Evolutionary conservation across 129 eudicot genomes (phyloP).

Genomic region (Apium graveolens): DNA sequence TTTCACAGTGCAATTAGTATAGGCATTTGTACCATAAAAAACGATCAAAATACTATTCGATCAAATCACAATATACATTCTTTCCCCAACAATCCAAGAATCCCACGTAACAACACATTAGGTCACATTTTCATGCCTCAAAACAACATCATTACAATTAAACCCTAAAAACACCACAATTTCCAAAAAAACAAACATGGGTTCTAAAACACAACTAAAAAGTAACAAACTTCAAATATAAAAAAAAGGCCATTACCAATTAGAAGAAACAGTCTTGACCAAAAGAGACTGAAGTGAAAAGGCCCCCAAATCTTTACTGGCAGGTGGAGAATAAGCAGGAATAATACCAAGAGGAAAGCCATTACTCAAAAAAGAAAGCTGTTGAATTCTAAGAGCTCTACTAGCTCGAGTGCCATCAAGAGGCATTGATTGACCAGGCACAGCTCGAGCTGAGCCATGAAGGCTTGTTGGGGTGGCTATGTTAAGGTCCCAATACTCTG

Average conservation of each 20-base stretch:
- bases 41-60: neutral
- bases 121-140: neutral
- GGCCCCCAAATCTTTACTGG: conserved; percentile 44
- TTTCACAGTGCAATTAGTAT: neutral
- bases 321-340: conserved; percentile 54
- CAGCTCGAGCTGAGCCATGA: conserved; percentile 44
- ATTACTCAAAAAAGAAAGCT: conserved; percentile 35
- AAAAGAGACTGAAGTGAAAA: conserved; percentile 54
- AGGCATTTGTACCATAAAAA: too few relatives aligned
- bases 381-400: conserved; percentile 49
- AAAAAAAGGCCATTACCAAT: conserved; percentile 33
- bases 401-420: conserved; percentile 58
- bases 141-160: neutral
- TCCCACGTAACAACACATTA: neutral
- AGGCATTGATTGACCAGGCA: conserved; percentile 85
- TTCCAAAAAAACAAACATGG: neutral
- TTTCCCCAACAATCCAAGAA: neutral
- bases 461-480: conserved; percentile 54
- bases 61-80: neutral
- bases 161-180: neutral
- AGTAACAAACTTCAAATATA: neutral
- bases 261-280: conserved; percentile 19
- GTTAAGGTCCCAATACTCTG: conserved; percentile 69
- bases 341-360: conserved; percentile 80
- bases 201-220: neutral